A percentile compares a stretch with the other conserved stretches of the same genome.
Evolutionary conservation across 1,284 basidiomycete species (phyloP).

Genomic region (Leccinum solheimii): DNA sequence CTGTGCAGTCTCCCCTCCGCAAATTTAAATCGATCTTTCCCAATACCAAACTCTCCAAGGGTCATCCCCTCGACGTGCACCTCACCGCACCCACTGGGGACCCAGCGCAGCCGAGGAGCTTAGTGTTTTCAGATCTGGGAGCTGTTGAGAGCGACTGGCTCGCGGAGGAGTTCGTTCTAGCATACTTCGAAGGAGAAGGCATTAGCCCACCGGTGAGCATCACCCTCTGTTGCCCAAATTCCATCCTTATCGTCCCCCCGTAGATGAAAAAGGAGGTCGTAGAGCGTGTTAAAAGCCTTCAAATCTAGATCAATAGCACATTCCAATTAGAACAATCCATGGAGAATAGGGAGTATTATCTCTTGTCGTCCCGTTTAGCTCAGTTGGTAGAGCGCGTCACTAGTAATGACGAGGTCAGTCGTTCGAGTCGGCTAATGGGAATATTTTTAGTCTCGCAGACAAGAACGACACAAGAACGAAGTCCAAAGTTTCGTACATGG

Average conservation of each 20-base stretch:
- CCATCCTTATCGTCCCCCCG: not conserved
- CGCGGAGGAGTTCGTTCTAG: conserved; percentile 66
- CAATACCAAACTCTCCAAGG: conserved; percentile 62
- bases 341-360: not conserved
- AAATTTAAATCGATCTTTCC: conserved; percentile 78
- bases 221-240: not conserved
- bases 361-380: conserved; percentile 45
- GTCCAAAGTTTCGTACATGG: not conserved
- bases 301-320: conserved; percentile 18
- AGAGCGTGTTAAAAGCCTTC: conserved; percentile 22
- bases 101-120: conserved; percentile 46
- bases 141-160: conserved; percentile 72
- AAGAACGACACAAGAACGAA: not conserved
- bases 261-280: conserved; percentile 46
- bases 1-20: conserved; percentile 62
- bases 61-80: conserved; percentile 66
- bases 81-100: conserved; percentile 52
- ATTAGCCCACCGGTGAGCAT: conserved; percentile 68
- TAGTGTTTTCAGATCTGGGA: conserved; percentile 74
- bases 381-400: conserved; percentile 63
- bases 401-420: conserved; percentile 58
- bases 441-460: conserved; percentile 12
- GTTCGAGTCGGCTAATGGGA: conserved; percentile 54
- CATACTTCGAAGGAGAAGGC: conserved; percentile 71
- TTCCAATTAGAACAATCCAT: not conserved